Evolutionary conservation across 2,329 filamentous ascomycete genomes (phyloP).

Genomic region (Fusarium denticulatum): DNA sequence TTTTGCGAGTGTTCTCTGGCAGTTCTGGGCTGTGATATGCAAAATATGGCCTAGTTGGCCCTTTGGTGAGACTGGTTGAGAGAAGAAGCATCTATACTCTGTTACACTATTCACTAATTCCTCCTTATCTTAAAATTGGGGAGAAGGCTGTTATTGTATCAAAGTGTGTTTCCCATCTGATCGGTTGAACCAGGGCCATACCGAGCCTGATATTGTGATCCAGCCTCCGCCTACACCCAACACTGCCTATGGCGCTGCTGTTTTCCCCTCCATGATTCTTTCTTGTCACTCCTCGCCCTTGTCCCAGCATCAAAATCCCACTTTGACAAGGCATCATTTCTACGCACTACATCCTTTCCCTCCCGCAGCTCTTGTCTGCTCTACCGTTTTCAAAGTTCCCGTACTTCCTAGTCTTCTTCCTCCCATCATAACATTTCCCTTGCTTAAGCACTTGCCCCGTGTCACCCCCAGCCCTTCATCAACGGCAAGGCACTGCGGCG

Average conservation of each 20-base stretch:
- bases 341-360: constrained; percentile 1
- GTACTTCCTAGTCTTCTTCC: neutral
- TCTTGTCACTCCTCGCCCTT: constrained; percentile 14
- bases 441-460: neutral
- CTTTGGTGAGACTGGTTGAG: neutral
- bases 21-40: constrained; percentile 13
- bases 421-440: neutral
- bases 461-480: neutral
- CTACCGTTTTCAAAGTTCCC: neutral
- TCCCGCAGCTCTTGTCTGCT: constrained; percentile 11
- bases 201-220: constrained; percentile 8
- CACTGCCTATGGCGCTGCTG: constrained; percentile 5
- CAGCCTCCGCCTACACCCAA: neutral
- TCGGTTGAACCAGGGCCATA: neutral
- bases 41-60: neutral
- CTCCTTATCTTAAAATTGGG: neutral
- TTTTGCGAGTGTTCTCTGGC: neutral
- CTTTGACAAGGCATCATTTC: constrained; percentile 2
- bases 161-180: neutral
- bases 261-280: neutral
- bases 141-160: neutral
- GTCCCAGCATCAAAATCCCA: constrained; percentile 6
- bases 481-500: neutral
- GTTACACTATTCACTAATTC: constrained; percentile 1
- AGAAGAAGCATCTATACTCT: neutral